A percentile compares a stretch with the other conserved stretches of the same genome.
These are phyloP conservation scores for Ophiocordyceps camponoti-saundersi DNA, from an alignment of 2,329 filamentous ascomycete genomes.

Conservation along the genomic window DNA sequence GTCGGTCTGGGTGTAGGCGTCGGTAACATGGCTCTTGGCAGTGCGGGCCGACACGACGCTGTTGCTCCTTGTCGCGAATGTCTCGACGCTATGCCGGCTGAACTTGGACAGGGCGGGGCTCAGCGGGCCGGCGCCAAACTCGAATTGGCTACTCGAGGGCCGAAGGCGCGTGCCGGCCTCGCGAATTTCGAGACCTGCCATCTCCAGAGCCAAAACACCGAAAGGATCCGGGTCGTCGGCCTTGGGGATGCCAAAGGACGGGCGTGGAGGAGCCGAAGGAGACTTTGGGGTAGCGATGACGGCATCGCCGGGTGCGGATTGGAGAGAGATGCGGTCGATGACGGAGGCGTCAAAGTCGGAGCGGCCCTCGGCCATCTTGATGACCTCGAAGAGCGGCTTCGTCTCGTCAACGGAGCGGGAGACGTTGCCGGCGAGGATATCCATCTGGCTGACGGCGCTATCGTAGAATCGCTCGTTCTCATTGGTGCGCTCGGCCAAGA, in stretches of 20 bases:
- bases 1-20: conserved; percentile 48
- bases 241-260: conserved; percentile 62
- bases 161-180: conserved; percentile 62
- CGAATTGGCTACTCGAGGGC: conserved; percentile 65
- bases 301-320: conserved; percentile 63
- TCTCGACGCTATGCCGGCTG: conserved; percentile 54
- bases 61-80: conserved; percentile 39
- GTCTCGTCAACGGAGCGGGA: conserved; percentile 36
- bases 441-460: conserved; percentile 61
- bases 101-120: conserved; percentile 50
- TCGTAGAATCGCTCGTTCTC: conserved; percentile 56
- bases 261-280: conserved; percentile 18
- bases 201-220: conserved; percentile 77
- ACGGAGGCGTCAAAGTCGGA: conserved; percentile 52
- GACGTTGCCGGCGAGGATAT: conserved; percentile 24
- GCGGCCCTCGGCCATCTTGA: conserved; percentile 78
- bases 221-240: conserved; percentile 79
- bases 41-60: conserved; percentile 62
- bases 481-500: conserved; percentile 58
- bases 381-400: conserved; percentile 55
- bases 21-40: conserved; percentile 53
- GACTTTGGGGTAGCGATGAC: conserved; percentile 29
- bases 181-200: conserved; percentile 74
- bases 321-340: conserved; percentile 43
- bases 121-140: conserved; percentile 59